Percentiles rank a stretch among this genome's conserved stretches.
phyloP scores from a whole-genome alignment of 2,329 filamentous ascomycete genomes.

The Dendryphion nanum region DNA sequence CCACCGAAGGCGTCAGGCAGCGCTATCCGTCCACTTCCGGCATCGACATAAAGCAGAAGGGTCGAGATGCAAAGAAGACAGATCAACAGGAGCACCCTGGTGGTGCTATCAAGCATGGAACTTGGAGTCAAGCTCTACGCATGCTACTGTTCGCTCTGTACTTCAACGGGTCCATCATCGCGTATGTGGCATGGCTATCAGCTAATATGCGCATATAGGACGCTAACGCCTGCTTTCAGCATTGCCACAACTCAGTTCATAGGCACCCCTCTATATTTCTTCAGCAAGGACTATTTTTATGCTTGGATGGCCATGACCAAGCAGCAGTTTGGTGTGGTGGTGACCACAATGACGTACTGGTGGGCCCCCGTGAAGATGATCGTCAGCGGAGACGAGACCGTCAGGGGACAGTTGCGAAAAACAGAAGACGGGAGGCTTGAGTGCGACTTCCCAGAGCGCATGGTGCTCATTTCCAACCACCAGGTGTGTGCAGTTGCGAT shows the following conservation, averaged over 20 bases:
- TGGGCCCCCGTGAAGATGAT: constrained; percentile 79
- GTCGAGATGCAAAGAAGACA: constrained; percentile 8
- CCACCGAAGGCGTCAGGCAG: constrained; percentile 28
- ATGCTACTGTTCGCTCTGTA: constrained; percentile 46
- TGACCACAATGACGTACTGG: constrained; percentile 77
- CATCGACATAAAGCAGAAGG: constrained; percentile 13
- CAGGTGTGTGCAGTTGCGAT: constrained; percentile 49
- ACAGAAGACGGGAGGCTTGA: constrained; percentile 68
- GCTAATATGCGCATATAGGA: constrained; percentile 4
- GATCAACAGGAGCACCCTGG: constrained; percentile 28
- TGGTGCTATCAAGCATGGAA: constrained; percentile 44
- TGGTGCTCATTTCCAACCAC: constrained; percentile 83
- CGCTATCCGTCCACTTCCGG: constrained; percentile 30
- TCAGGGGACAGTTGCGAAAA: constrained; percentile 70
- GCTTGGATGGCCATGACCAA: constrained; percentile 87
- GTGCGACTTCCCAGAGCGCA: constrained; percentile 74
- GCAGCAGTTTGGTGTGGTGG: constrained; percentile 73
- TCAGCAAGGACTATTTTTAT: constrained; percentile 75
- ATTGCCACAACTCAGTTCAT: constrained; percentile 67
- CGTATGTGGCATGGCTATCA: constrained; percentile 23
- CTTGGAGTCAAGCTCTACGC: constrained; percentile 42
- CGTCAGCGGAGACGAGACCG: constrained; percentile 77
- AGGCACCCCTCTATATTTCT: constrained; percentile 69
- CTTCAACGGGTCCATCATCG: constrained; percentile 44
- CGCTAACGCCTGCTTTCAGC: constrained; percentile 31